Base-by-base conservation (phyloP, 169 alveolate species). In the Perkinsus marinus region DNA sequence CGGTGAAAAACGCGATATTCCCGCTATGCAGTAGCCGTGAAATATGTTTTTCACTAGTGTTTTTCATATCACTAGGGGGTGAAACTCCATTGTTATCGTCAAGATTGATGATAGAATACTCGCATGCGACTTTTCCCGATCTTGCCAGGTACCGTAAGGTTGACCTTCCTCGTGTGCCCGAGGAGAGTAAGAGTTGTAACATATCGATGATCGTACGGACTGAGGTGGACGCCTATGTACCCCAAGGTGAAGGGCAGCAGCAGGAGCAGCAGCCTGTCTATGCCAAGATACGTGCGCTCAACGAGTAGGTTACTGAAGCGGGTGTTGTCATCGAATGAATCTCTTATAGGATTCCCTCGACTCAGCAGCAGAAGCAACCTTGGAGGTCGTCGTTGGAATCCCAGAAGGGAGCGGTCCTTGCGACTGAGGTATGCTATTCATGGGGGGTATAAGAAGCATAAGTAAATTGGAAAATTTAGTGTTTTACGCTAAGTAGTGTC, bases 351-450 rank as follows among this genome's bases (percentile, higher is more conserved):
- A 57, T 57, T 68, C 94, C 30, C 90, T 93, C 36, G 90, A 93
- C 79, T 26, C 79, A 57, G 79, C 79, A 57, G 34, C 79, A 57
- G 34, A 57, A 57, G 79, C 96, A 96, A 93, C 93, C 96, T 68
- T 96, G 98, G 98, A 95, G 96, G 89, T 93, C 97, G 17, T 97
- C 95, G 92, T 93, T 96, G 39, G 98, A 96, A 90, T 95, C 97
- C 30, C 98, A 96, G 93, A 96, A 96, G 91, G 98, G 98, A 19
- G 98, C 98, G 19, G 94, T 96, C 19, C 91, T 96, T 90, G 98
- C 98, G 36, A 96, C 96, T 91, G 98, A 96, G 93, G 96, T 96
- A 0, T 13, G 26, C 79, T 30, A 2, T 0, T 2, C n/a, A n/a
- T n/a, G n/a, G n/a, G n/a, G n/a, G n/a, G n/a, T n/a, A n/a, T n/a